Evolutionary conservation across 441 rosid genomes (phyloP), one percentile per base, ranked within the genome.

Genomic region (Arabidopsis hybrid): DNA sequence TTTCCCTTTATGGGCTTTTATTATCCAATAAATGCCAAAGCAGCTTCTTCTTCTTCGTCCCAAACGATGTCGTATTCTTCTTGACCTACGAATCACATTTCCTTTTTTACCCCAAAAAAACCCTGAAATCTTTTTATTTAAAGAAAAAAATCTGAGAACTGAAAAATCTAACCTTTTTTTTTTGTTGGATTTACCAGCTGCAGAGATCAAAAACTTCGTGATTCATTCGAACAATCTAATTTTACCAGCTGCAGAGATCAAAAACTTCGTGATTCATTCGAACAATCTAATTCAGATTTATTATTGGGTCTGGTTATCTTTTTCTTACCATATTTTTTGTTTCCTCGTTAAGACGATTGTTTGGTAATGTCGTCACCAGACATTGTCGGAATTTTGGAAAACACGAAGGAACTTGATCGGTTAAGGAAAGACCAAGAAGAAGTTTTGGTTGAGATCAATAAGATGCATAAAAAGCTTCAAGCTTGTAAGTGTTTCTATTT

Each of bases 371-470:
- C 63, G 45, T 36, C 63, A 59, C 82, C 91, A 80, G 96, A 87
- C 71, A 78, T 92, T 49, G 68, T 78, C 53, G 91, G 82, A 51
- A 91, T 95, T 31, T 60, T 91, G 79, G 96, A 93, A 1, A 85
- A 79, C 79, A 88, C 97, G 18, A 85, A 81, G 78, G 88, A 90
- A 81, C 96, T 92, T 56, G 98, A 95, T 83, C 93, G 95, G 78
- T 71, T 95, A 73, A 86, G 94, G 92, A 91, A 87, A 78, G 91
- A 85, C 1, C 96, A 86, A 72, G 96, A 90, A 60, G 93, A 83
- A 0, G 91, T 93, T 34, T 86, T 92, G 5, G 42, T 49, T 4
- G 97, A 95, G 62, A 95, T 95, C 89, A 93, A 93, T 79, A 93
- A 88, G 87, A 75, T 95, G 91, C 99, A 92, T 74, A 95, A 87